These are phyloP conservation scores for Pseudogymnoascus sp. DNA, from an alignment of 2,329 filamentous ascomycete genomes.

Conservation along the genomic window DNA sequence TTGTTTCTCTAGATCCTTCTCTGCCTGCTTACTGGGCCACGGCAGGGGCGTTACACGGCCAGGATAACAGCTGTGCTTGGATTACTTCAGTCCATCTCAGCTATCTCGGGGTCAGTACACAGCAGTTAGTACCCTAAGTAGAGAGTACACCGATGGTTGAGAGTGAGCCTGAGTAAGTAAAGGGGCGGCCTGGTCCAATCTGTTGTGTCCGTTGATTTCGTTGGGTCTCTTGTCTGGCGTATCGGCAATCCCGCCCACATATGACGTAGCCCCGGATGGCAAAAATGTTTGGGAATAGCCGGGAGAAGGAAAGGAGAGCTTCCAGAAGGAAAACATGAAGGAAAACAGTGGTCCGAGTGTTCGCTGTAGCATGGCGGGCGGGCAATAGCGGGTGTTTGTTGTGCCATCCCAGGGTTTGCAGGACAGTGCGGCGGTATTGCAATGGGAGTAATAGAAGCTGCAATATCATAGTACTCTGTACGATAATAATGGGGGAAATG, in stretches of 20 bases:
- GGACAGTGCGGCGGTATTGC: neutral
- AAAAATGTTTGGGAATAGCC: slow-evolving; percentile 1
- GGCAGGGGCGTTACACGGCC: neutral
- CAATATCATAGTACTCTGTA: neutral
- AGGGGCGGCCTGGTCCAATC: neutral
- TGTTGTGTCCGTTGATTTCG: neutral
- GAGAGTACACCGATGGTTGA: neutral
- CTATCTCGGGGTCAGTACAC: neutral
- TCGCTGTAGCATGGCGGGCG: neutral
- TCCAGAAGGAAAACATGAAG: neutral
- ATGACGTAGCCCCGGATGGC: slow-evolving; percentile 1
- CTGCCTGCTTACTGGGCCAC: neutral
- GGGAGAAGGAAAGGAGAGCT: slow-evolving; percentile 1
- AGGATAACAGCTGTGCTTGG: neutral
- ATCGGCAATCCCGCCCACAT: neutral
- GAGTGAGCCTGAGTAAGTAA: neutral
- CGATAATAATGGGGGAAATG: neutral
- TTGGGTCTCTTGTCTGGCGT: neutral
- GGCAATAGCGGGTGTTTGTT: neutral
- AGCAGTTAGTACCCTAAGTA: neutral
- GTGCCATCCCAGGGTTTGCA: neutral
- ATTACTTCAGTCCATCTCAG: neutral
- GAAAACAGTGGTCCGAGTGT: slow-evolving; percentile 2
- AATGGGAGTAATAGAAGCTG: neutral
- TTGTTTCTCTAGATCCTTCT: neutral